Base-by-base conservation (phyloP, 805 yeast species). In the Nakazawaea sp. region DNA sequence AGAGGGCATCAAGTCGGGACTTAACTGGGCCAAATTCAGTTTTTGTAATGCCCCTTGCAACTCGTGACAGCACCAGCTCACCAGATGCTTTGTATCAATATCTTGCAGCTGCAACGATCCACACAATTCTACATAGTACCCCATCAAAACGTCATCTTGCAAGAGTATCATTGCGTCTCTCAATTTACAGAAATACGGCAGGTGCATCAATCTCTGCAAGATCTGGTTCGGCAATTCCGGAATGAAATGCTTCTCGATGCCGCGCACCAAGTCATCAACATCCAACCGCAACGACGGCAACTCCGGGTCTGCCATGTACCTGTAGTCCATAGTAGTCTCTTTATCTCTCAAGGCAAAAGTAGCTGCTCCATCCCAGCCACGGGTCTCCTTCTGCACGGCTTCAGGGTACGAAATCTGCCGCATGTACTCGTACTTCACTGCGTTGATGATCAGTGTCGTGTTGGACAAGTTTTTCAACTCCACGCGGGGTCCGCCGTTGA, bases 291-390 rank as follows among this genome's bases (percentile, higher is more conserved):
- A 58, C 1, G 60, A 56, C 0, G 92, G 88, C 21, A 92, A 61
- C 55, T 92, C 98, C 2, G 94, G 85, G 55, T 92, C 98, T 0
- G 97, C 96, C 70, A 90, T 81, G 53, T 88, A 92, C 49, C 97
- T 66, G 58, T 92, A 92, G 56, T 92, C 98, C 10, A 84, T 70
- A 0, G 85, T 72, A 27, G 74, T 72, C 54, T 90, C 97, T 50
- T 92, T 92, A 3, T 74, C 66, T 52, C 98, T 72, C 34, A 82
- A 59, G 34, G 72, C 67, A 31, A 70, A 64, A 0, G 97, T 90
- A 9, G 16, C n/a, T 3, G 57, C 57, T 2, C 96, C 97, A 49
- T 81, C 80, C 96, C 97, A 92, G 15, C 96, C 92, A 51, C 97
- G 70, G 0, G 98, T 92, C 50, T 89, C 95, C 18, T 49, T 49